Evolutionary conservation across 2,329 filamentous ascomycete species (phyloP).

Genomic region (Pseudogymnoascus sp.): DNA sequence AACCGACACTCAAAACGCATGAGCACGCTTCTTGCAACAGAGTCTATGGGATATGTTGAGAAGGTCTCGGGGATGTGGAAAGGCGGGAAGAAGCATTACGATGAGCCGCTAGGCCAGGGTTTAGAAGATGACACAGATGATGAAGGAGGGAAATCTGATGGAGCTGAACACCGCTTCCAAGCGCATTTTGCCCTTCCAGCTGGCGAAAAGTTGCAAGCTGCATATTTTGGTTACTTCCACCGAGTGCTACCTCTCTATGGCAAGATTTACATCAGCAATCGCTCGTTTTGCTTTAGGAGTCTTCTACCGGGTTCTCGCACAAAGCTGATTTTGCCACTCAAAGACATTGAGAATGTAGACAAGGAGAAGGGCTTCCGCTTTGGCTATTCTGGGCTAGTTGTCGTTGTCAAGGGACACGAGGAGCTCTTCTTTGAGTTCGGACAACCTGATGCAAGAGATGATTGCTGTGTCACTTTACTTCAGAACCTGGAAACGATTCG

Average conservation of each 20-base stretch:
- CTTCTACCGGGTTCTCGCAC: conserved; percentile 81
- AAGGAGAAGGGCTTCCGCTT: conserved; percentile 94
- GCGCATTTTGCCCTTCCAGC: conserved; percentile 83
- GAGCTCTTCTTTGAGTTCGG: conserved; percentile 95
- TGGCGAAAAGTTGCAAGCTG: conserved; percentile 74
- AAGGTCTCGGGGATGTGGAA: conserved; percentile 98
- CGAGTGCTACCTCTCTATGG: conserved; percentile 86
- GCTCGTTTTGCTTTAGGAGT: conserved; percentile 86
- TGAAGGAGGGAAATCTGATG: conserved; percentile 53
- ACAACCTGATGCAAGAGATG: conserved; percentile 68
- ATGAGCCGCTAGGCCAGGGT: conserved; percentile 45
- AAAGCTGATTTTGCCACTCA: conserved; percentile 83
- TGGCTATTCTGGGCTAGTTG: conserved; percentile 79
- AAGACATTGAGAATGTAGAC: conserved; percentile 84
- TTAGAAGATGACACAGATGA: conserved; percentile 46
- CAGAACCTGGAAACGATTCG: conserved; percentile 65
- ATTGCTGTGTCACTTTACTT: conserved; percentile 75
- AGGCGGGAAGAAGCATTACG: conserved; percentile 82
- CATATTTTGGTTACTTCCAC: conserved; percentile 88
- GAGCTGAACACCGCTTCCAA: conserved; percentile 72
- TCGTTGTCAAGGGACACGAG: conserved; percentile 91
- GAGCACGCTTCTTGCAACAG: conserved; percentile 72
- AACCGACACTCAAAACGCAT: conserved; percentile 71
- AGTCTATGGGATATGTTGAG: conserved; percentile 93
- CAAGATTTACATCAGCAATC: conserved; percentile 89